These are phyloP conservation scores for Vinca minor DNA, from an alignment of 257 asterid species.

Conservation along the genomic window DNA sequence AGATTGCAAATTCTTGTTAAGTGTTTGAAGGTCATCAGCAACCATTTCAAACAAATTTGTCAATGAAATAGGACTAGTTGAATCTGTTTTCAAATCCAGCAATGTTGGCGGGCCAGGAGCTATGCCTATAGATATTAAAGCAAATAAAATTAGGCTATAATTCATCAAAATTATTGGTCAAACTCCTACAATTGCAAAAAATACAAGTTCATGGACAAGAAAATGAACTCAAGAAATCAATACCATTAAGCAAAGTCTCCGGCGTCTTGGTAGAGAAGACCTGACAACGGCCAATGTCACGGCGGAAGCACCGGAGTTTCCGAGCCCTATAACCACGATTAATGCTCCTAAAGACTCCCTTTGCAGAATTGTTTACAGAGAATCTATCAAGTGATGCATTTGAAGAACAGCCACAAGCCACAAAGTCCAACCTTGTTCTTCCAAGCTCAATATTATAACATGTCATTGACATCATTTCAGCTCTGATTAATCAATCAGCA, in stretches of 20 bases:
- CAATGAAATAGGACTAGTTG: conserved; percentile 31
- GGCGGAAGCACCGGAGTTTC: conserved; percentile 38
- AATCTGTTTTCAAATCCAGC: conserved; percentile 42
- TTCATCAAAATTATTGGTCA: not conserved
- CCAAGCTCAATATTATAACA: conserved; percentile 61
- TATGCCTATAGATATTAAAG: conserved; percentile 28
- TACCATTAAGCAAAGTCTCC: conserved; percentile 60
- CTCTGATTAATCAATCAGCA: not conserved
- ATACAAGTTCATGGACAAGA: not conserved
- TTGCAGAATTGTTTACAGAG: conserved; percentile 27
- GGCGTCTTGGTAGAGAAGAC: conserved; percentile 59
- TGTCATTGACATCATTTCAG: conserved; percentile 65
- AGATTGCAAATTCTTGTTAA: conserved; percentile 70
- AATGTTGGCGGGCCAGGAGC: conserved; percentile 47
- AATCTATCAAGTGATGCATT: conserved; percentile 39
- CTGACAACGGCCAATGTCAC: conserved; percentile 45
- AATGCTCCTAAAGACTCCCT: conserved; percentile 39
- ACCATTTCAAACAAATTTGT: conserved; percentile 67
- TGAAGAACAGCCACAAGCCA: conserved; percentile 66
- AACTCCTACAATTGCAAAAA: no score
- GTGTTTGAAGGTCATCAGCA: conserved; percentile 62
- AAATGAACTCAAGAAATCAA: not conserved
- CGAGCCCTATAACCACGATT: conserved; percentile 37
- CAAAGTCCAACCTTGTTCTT: conserved; percentile 48
- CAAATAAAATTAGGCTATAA: conserved; percentile 15